A percentile compares a stretch with the other conserved stretches of the same genome.
phyloP scores from a whole-genome alignment of 139 green algal species.

The Dunaliella primolecta region DNA sequence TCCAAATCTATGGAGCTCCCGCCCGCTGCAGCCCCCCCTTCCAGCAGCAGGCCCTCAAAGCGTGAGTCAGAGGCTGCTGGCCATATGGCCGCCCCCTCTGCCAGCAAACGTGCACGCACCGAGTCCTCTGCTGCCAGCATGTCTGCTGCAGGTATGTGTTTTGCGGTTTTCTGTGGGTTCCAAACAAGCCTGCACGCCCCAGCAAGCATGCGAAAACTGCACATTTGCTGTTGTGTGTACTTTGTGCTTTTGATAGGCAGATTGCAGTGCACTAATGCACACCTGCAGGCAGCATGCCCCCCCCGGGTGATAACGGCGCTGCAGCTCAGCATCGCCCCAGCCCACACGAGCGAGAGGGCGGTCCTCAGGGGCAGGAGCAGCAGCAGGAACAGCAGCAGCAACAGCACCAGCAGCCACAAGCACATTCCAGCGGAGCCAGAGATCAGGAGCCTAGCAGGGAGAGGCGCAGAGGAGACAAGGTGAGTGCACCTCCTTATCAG shows the following conservation, averaged over 20 bases:
- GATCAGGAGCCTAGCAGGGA: neutral
- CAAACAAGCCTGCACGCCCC: too few relatives aligned
- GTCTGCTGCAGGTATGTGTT: neutral
- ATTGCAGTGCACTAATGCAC: too few relatives aligned
- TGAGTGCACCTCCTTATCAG: too few relatives aligned
- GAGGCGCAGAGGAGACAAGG: neutral
- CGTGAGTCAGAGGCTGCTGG: neutral
- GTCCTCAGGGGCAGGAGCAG: neutral
- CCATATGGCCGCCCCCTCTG: neutral
- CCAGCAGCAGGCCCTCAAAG: neutral
- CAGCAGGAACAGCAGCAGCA: neutral
- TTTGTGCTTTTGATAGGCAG: neutral
- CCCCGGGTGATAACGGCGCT: neutral
- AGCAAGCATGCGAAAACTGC: neutral
- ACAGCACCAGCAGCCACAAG: neutral
- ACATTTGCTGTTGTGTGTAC: neutral
- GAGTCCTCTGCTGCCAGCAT: neutral
- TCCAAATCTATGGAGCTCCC: too few relatives aligned
- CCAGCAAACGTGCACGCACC: slow-evolving; percentile 1
- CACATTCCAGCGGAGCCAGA: too few relatives aligned
- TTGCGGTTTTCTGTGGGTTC: too few relatives aligned
- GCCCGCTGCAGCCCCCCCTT: neutral
- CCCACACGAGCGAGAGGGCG: neutral
- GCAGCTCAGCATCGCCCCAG: neutral
- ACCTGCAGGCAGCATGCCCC: neutral